Conservation (phyloP, 495 filamentous ascomycete species). For the Thozetella sp. region DNA sequence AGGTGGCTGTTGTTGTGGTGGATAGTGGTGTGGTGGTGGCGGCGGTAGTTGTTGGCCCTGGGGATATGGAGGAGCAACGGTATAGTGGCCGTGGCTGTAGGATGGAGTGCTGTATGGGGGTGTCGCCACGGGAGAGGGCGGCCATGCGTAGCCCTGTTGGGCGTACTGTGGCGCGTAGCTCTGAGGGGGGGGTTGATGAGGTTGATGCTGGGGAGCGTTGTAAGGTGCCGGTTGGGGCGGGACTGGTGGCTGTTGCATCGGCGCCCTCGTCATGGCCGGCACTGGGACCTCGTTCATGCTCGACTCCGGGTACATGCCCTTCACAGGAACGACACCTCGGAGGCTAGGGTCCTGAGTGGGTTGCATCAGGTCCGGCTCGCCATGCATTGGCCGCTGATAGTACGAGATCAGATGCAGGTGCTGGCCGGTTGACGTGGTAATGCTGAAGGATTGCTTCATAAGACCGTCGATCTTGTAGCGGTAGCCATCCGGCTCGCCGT, state of each 20-base stretch:
- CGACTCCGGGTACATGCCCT: constrained; percentile 96
- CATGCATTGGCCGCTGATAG: constrained; percentile 76
- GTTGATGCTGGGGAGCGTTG: constrained; percentile 46
- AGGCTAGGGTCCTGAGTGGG: constrained; percentile 81
- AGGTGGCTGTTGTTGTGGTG: constrained; percentile 23
- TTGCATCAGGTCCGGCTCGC: constrained; percentile 67
- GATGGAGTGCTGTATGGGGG: constrained; percentile 23
- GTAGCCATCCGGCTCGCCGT: constrained; percentile 93
- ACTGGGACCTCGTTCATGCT: constrained; percentile 81
- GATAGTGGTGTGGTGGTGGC: constrained; percentile 17
- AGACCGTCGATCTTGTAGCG: constrained; percentile 95
- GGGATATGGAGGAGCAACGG: constrained; percentile 5
- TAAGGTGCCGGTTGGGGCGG: constrained; percentile 39
- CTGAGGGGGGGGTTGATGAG: constrained; percentile 45
- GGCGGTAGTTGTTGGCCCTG: constrained; percentile 7
- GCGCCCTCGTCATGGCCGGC: constrained; percentile 44
- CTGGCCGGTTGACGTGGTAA: constrained; percentile 85
- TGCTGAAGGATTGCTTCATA: constrained; percentile 99
- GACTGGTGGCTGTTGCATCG: constrained; percentile 45
- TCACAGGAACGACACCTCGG: constrained; percentile 79
- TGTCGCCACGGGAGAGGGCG: constrained; percentile 58
- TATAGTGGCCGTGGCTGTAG: constrained; percentile 30
- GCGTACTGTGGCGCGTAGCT: constrained; percentile 41
- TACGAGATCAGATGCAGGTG: constrained; percentile 98
- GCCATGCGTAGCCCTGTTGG: constrained; percentile 59